Evolutionary conservation across 1,284 basidiomycete species (phyloP).

Genomic region (Ganoderma sinense): DNA sequence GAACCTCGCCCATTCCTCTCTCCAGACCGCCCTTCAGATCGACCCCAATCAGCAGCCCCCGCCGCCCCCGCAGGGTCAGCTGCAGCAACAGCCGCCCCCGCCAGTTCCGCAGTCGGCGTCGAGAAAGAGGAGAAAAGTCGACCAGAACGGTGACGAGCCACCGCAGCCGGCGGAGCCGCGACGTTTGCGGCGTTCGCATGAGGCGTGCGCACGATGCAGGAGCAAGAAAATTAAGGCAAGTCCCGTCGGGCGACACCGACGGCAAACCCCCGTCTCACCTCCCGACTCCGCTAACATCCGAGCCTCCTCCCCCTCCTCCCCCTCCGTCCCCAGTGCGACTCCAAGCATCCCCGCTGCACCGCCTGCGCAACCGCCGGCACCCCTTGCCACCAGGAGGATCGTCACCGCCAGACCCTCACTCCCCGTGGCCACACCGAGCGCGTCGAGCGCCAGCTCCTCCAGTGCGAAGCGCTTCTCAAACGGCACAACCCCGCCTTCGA

Average conservation of each 20-base stretch:
- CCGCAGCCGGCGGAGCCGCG: constrained; percentile 69
- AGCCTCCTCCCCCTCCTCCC: constrained; percentile 39
- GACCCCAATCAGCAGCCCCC: constrained; percentile 57
- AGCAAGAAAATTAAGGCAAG: constrained; percentile 94
- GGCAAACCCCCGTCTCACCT: constrained; percentile 69
- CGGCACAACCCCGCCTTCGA: constrained; percentile 71
- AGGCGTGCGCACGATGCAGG: constrained; percentile 88
- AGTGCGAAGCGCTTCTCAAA: constrained; percentile 79
- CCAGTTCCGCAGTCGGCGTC: constrained; percentile 40
- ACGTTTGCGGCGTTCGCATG: constrained; percentile 83
- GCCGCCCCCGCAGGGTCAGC: constrained; percentile 37
- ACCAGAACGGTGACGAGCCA: constrained; percentile 59
- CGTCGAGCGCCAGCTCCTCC: constrained; percentile 76
- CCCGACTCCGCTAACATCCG: constrained; percentile 32
- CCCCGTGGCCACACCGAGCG: constrained; percentile 82
- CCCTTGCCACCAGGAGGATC: constrained; percentile 82
- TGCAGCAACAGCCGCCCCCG: constrained; percentile 48
- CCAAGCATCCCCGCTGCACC: constrained; percentile 83
- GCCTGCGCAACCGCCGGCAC: constrained; percentile 82
- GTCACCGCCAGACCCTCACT: constrained; percentile 83
- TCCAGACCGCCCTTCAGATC: constrained; percentile 71
- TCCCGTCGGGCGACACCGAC: constrained; percentile 85
- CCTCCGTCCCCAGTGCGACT: constrained; percentile 71
- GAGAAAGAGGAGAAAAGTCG: constrained; percentile 67
- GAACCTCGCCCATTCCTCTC: constrained; percentile 48